Conservation (phyloP, 1,139 yeast species). For the Yamadazyma epiphylla region DNA sequence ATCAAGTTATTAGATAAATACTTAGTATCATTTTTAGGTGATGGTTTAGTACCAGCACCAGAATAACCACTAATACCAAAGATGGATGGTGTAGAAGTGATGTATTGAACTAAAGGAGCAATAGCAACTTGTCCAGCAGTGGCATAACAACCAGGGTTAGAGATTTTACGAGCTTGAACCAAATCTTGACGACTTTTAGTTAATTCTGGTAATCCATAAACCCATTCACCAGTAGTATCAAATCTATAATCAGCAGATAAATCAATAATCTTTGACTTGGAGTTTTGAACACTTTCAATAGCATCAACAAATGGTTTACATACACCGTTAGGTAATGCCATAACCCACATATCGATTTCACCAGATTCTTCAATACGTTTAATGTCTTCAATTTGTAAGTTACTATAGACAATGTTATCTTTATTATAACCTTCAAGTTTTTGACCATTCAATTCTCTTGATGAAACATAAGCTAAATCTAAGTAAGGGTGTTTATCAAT, state of each 20-base stretch:
- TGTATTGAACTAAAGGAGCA: slow-evolving; percentile 69
- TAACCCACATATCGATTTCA: slow-evolving; percentile 93
- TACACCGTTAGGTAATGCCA: slow-evolving; percentile 98
- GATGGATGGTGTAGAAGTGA: slow-evolving; percentile 70
- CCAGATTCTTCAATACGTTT: slow-evolving; percentile 68
- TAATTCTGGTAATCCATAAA: slow-evolving; percentile 87
- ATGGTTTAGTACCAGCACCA: slow-evolving; percentile 98
- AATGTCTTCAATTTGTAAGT: slow-evolving; percentile 84
- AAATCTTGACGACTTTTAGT: slow-evolving; percentile 57
- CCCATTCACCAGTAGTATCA: slow-evolving; percentile 84
- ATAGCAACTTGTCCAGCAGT: slow-evolving; percentile 95
- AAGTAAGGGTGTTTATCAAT: slow-evolving; percentile 84
- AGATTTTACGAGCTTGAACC: slow-evolving; percentile 73
- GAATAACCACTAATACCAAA: slow-evolving; percentile 98
- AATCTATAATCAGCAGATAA: slow-evolving; percentile 95
- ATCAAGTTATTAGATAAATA: slow-evolving; percentile 76
- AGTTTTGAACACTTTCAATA: slow-evolving; percentile 60
- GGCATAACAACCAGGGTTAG: slow-evolving; percentile 98
- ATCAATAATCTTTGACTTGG: slow-evolving; percentile 78
- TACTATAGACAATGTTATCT: slow-evolving; percentile 73
- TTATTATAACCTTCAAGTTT: slow-evolving; percentile 85
- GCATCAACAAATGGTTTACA: slow-evolving; percentile 97
- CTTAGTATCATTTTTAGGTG: slow-evolving; percentile 85
- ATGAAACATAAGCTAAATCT: slow-evolving; percentile 88
- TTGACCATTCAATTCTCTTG: slow-evolving; percentile 90